Evolutionary conservation across 2,329 filamentous ascomycete species (phyloP).

Genomic region (Gaeumannomyces tritici): DNA sequence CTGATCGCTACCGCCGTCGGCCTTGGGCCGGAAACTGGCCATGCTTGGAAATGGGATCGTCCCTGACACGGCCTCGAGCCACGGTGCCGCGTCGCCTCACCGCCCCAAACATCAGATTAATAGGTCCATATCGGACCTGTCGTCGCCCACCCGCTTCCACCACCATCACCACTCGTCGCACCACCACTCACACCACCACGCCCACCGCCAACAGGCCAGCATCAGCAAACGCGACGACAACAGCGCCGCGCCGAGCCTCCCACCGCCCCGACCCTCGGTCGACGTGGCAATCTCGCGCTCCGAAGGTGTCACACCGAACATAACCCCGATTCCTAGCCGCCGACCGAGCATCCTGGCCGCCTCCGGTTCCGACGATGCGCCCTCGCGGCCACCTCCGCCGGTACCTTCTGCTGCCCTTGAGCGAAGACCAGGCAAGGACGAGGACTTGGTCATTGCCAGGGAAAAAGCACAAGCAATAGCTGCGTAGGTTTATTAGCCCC

Average conservation of each 20-base stretch:
- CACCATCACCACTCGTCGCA: slow-evolving; percentile 24
- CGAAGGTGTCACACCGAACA: slow-evolving; percentile 32
- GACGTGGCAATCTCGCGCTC: slow-evolving; percentile 31
- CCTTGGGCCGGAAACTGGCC: background rate
- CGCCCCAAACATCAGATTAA: slow-evolving; percentile 41
- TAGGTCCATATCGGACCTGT: slow-evolving; percentile 45
- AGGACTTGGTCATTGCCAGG: slow-evolving; percentile 29
- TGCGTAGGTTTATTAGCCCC: slow-evolving; percentile 23
- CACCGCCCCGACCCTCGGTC: slow-evolving; percentile 27
- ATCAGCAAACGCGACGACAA: background rate
- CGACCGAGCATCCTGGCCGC: slow-evolving; percentile 28
- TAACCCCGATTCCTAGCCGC: slow-evolving; percentile 32
- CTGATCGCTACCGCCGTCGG: background rate
- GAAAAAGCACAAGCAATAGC: slow-evolving; percentile 27
- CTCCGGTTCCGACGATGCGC: slow-evolving; percentile 13
- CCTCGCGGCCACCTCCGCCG: slow-evolving; percentile 9
- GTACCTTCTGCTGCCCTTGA: slow-evolving; percentile 5
- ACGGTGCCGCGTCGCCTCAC: slow-evolving; percentile 18
- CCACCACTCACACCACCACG: slow-evolving; percentile 5
- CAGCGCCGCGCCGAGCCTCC: slow-evolving; percentile 3
- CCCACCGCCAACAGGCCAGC: background rate
- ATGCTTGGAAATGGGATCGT: background rate
- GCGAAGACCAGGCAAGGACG: slow-evolving; percentile 22
- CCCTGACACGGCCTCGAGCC: background rate
- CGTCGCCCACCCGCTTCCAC: slow-evolving; percentile 33